A percentile compares a stretch with the other conserved stretches of the same genome.
Conservation (phyloP, 495 filamentous ascomycete genomes). For the Glonium stellatum region DNA sequence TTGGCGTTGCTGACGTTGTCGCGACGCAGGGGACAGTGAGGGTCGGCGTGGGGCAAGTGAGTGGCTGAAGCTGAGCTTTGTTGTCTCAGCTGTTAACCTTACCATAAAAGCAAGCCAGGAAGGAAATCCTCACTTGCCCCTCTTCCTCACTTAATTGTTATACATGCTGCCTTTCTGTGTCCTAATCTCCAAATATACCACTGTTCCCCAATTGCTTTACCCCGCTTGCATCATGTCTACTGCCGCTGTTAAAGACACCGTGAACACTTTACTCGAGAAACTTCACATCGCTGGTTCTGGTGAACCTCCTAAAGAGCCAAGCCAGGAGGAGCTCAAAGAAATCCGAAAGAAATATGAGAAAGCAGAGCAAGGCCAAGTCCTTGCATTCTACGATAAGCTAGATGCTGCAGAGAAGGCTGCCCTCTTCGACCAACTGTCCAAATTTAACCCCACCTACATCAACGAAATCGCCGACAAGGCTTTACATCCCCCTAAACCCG, state of each 20-base stretch:
- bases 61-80: neutral
- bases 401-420: slow-evolving; percentile 61
- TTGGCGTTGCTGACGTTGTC: slow-evolving; percentile 8
- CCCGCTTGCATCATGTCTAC: slow-evolving; percentile 28
- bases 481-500: slow-evolving; percentile 62
- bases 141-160: neutral
- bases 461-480: slow-evolving; percentile 77
- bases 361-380: slow-evolving; percentile 82
- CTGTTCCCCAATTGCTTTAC: neutral
- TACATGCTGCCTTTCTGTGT: slow-evolving; percentile 2
- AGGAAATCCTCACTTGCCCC: neutral
- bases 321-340: slow-evolving; percentile 61
- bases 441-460: slow-evolving; percentile 74
- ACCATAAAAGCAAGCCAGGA: neutral
- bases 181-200: slow-evolving; percentile 5
- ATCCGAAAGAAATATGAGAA: slow-evolving; percentile 71
- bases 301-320: slow-evolving; percentile 56
- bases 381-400: slow-evolving; percentile 82
- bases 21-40: slow-evolving; percentile 8
- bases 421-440: slow-evolving; percentile 73
- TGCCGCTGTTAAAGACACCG: slow-evolving; percentile 36
- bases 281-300: slow-evolving; percentile 42
- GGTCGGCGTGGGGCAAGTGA: neutral
- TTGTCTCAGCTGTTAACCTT: neutral
- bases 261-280: slow-evolving; percentile 56